Percentiles rank a stretch among this genome's conserved stretches.
phyloP scores from a whole-genome alignment of 208 protist species.

The Phytomonas sp. region DNA sequence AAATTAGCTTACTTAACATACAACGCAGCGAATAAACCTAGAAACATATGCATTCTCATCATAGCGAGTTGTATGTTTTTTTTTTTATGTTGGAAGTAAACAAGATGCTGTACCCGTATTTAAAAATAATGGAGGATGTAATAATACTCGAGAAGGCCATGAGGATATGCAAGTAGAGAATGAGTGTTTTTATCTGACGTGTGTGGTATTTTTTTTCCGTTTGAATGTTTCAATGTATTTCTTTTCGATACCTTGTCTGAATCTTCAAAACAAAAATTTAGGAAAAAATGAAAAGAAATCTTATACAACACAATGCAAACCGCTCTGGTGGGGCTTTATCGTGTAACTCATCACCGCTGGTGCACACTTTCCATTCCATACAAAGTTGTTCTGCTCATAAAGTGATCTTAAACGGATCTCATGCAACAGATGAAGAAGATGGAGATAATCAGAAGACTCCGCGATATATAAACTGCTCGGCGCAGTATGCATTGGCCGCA shows the following conservation, averaged over 20 bases:
- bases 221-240: neutral
- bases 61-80: neutral
- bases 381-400: neutral
- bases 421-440: neutral
- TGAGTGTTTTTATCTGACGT: neutral
- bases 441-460: conserved; percentile 37
- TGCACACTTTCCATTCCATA: neutral
- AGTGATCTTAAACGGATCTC: neutral
- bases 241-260: neutral
- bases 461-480: conserved; percentile 45
- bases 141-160: neutral
- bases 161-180: neutral
- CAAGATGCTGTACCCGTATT: neutral
- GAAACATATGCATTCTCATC: neutral
- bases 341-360: neutral
- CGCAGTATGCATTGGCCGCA: conserved; percentile 37
- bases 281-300: neutral
- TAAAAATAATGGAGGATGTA: neutral
- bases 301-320: neutral
- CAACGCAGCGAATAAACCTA: neutral
- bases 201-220: neutral
- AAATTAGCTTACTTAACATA: neutral
- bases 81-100: neutral
- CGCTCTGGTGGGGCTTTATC: neutral
- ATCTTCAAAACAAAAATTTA: neutral